A percentile compares a stretch with the other conserved stretches of the same genome.
Conservation (phyloP, 2,329 filamentous ascomycete genomes). For the Pseudocercospora crystallina region DNA sequence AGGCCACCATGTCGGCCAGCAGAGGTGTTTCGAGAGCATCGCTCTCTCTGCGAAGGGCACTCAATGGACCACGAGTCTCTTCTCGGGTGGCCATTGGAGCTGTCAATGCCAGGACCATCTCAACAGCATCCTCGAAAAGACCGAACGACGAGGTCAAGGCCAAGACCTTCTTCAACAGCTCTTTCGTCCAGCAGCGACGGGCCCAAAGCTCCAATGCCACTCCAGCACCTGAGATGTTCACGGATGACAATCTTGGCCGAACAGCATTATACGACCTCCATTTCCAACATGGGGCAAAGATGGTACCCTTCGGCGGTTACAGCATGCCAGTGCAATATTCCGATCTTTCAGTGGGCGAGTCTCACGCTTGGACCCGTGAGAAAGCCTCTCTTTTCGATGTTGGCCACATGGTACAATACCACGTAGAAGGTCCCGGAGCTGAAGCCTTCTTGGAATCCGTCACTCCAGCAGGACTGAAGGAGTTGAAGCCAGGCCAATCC, state of each 20-base stretch:
- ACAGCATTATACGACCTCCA: slow-evolving; percentile 81
- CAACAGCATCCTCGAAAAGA: slow-evolving; percentile 5
- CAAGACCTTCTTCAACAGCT: slow-evolving; percentile 21
- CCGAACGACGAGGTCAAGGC: slow-evolving; percentile 15
- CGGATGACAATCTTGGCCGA: slow-evolving; percentile 33
- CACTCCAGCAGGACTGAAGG: slow-evolving; percentile 71
- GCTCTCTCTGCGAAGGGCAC: slow-evolving; percentile 12
- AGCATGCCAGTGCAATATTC: slow-evolving; percentile 90
- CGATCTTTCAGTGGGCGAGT: slow-evolving; percentile 73
- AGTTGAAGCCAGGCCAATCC: slow-evolving; percentile 66
- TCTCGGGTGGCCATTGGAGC: background rate
- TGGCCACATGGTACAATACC: slow-evolving; percentile 90
- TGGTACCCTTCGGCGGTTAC: slow-evolving; percentile 95
- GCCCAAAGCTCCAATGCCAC: slow-evolving; percentile 29
- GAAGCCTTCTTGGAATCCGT: slow-evolving; percentile 78
- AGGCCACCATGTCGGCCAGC: slow-evolving; percentile 18
- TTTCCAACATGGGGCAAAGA: slow-evolving; percentile 76
- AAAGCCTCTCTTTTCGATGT: slow-evolving; percentile 94
- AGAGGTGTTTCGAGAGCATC: slow-evolving; percentile 11
- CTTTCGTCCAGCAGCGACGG: slow-evolving; percentile 22
- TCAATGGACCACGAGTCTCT: slow-evolving; percentile 5
- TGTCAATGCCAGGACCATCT: slow-evolving; percentile 7
- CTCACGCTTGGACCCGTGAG: slow-evolving; percentile 84
- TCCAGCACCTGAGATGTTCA: slow-evolving; percentile 33
- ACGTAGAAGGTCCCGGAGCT: slow-evolving; percentile 77